Conservation (phyloP, 495 filamentous ascomycete genomes). For the Chaetomium fimeti region DNA sequence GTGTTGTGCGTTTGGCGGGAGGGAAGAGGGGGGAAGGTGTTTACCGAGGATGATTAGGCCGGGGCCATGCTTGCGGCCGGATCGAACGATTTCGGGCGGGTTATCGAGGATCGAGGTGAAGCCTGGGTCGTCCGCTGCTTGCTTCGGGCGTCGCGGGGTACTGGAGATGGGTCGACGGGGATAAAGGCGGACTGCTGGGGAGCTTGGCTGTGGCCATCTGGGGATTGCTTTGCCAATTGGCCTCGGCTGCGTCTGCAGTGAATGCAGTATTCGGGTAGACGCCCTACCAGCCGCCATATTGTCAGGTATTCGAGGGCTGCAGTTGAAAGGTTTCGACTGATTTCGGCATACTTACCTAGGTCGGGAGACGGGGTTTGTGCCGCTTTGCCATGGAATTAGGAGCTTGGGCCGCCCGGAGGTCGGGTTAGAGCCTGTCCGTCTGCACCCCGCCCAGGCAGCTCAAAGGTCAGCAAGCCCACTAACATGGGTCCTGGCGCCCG, state of each 20-base stretch:
- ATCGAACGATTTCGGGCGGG: constrained; percentile 71
- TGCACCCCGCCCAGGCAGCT: constrained; percentile 13
- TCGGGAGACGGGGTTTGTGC: not conserved
- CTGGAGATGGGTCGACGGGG: constrained; percentile 38
- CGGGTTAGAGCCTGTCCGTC: constrained; percentile 4
- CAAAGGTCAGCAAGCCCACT: not conserved
- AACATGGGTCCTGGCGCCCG: constrained; percentile 2
- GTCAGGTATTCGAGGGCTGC: not conserved
- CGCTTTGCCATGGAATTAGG: too few relatives aligned
- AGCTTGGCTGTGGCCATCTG: constrained; percentile 12
- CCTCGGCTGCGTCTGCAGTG: constrained; percentile 12
- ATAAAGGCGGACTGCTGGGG: not conserved
- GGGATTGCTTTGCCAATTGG: constrained; percentile 16
- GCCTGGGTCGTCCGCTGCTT: constrained; percentile 62
- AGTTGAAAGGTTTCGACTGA: too few relatives aligned
- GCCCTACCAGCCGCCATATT: constrained; percentile 15
- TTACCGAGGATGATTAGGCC: constrained; percentile 78
- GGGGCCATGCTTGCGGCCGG: constrained; percentile 69
- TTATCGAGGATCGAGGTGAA: constrained; percentile 85
- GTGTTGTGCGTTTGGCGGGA: not conserved
- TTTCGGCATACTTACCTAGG: not conserved
- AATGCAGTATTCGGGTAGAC: constrained; percentile 6
- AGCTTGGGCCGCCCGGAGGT: constrained; percentile 11
- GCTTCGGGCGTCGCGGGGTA: constrained; percentile 26
- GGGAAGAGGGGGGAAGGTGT: not conserved